Base-by-base conservation (phyloP, 1,284 basidiomycete species). In the Stygiomarasmius scandens region DNA sequence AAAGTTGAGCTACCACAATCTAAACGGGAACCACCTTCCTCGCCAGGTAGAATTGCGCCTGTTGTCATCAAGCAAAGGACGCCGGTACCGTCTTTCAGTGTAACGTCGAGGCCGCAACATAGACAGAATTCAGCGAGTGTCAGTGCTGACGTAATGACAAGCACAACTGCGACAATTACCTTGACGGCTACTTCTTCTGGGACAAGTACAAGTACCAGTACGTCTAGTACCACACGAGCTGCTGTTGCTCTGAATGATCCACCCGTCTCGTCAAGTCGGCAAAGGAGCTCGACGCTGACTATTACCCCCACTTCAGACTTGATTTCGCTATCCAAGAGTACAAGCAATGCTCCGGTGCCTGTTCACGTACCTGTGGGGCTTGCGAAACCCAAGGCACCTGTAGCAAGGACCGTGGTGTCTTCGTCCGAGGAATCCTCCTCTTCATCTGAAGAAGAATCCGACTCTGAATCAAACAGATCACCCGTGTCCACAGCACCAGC, bases 61-160 rank as follows among this genome's bases (percentile, higher is more conserved):
- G 88, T 85, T 23, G 81, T 81, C 12, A 87, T 90, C 55, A 82
- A 82, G 57, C 77, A 82, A 61, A 81, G 87, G 25, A 75, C 81
- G 44, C 81, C 84, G 1, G 79, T 81, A 1, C 81, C 86, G 1
- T 75, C 84, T 10, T 91, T 90, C 64, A 83, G 82, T 55, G 87
- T 90, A 29, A 87, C 84, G 2, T 89, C 87, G 11, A 75, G 88
- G 11, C 87, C 88, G 14, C 71, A 70, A 53, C 71, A 74, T 59
- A 52, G 41, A 47, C 45, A 29, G 24, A 47, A 41, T 29, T 53
- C 58, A 20, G 32, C 45, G 10, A 54, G 55, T 51, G 38, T 56
- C 25, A 54, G 36, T 44, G 38, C 43, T 10, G 29, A 12, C 12
- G 29, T 32, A 32, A 32, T 32, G n/a, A 48, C 55, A 25, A 53